Evolutionary conservation across 768 basidiomycete species (phyloP), one percentile per base, ranked within the genome.

Genomic region (Boletellus ananiceps): DNA sequence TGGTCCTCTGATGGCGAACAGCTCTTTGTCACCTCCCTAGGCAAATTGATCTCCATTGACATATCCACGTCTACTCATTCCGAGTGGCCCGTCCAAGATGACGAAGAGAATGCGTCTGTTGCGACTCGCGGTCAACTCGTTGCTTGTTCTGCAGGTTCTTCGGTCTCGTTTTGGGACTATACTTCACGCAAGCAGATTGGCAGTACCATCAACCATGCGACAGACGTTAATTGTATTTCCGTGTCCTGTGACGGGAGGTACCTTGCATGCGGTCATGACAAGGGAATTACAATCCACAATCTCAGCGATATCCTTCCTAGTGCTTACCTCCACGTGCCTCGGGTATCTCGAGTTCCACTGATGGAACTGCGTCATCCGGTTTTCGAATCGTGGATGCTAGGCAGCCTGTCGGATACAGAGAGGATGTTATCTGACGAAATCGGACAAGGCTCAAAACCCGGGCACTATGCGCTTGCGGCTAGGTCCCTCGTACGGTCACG

Each of bases 91-190:
- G 43, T 46, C 12, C 49, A 50, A 9, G 37, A 39, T 12, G 12
- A 6, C 33, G 18, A 39, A 5, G 8, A 9, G 21, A 40, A 33
- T n/a, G 40, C 12, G 23, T 40, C 45, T 3, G 21, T 50, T 13
- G 35, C 32, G 18, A 44, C 29, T 12, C 37, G 42, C 21, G 41
- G 45, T 14, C 40, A 8, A 38, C 32, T 43, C 27, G 37, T 49
- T 5, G 48, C 41, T 5, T 37, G 27, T 49, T 31, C 41, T 15
- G 36, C 45, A 16, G 40, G 49, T n/a, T 46, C 46, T 13, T 47
- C 41, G 2, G 41, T 55, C 36, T 44, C 45, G 13, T 44, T 55
- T 21, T 55, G 49, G 53, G 49, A 55, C 23, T 40, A 36, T 8
- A 23, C 41, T n/a, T 50, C 49, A 11, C 31, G 36, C 16, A 31